These are phyloP conservation scores for Penicillium sp. DNA, from an alignment of 2,329 filamentous ascomycete species.

Conservation along the genomic window DNA sequence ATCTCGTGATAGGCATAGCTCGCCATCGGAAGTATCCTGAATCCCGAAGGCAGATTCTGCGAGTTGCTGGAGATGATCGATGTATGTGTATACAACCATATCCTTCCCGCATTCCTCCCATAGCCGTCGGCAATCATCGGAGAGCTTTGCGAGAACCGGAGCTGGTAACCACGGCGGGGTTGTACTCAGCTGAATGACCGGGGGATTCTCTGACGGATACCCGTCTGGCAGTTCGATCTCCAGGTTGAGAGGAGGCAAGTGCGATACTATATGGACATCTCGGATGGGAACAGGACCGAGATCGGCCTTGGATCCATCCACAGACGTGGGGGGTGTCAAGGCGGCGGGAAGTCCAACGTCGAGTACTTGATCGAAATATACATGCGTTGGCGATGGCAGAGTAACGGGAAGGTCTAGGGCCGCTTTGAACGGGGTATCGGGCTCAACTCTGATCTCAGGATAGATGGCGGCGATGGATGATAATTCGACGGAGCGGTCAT, in stretches of 20 bases:
- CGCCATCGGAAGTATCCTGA: constrained; percentile 33
- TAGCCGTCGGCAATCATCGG: constrained; percentile 45
- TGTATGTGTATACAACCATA: constrained; percentile 55
- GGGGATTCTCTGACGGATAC: constrained; percentile 53
- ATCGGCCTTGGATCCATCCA: constrained; percentile 30
- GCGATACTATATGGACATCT: constrained; percentile 47
- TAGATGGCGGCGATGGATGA: constrained; percentile 57
- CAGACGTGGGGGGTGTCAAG: constrained; percentile 41
- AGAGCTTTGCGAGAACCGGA: constrained; percentile 42
- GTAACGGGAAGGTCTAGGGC: constrained; percentile 53
- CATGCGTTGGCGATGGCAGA: constrained; percentile 49
- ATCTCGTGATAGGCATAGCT: constrained; percentile 46
- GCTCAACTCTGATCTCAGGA: constrained; percentile 53
- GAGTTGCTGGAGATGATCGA: constrained; percentile 56
- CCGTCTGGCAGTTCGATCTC: constrained; percentile 50
- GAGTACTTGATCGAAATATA: constrained; percentile 38
- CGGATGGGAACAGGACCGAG: constrained; percentile 19
- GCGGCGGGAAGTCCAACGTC: constrained; percentile 33
- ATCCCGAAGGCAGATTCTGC: constrained; percentile 54
- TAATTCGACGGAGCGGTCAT: constrained; percentile 58
- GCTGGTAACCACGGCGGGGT: constrained; percentile 51
- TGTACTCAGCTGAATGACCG: constrained; percentile 47
- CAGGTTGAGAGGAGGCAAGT: constrained; percentile 54
- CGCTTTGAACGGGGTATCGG: constrained; percentile 45
- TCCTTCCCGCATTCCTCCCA: constrained; percentile 59